A percentile compares a stretch with the other conserved stretches of the same genome.
These are phyloP conservation scores for Sporothrix curviconia DNA, from an alignment of 2,329 filamentous ascomycete species.

Conservation along the genomic window DNA sequence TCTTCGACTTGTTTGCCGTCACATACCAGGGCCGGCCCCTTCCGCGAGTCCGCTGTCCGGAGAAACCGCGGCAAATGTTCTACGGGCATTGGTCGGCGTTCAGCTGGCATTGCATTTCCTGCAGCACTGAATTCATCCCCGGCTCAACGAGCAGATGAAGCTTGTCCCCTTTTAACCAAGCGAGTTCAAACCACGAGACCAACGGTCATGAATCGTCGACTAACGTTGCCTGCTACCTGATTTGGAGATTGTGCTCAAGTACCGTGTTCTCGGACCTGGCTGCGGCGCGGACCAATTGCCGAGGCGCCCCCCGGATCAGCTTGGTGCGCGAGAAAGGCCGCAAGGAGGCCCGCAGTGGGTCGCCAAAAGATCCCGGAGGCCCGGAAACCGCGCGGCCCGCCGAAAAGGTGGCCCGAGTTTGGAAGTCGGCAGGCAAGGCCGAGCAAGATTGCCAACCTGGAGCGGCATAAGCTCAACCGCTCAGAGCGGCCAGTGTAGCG, in stretches of 20 bases:
- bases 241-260: slow-evolving; percentile 84
- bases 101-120: slow-evolving; percentile 83
- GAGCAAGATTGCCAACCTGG: slow-evolving; percentile 31
- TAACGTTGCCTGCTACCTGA: slow-evolving; percentile 78
- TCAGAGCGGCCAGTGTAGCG: no score
- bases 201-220: slow-evolving; percentile 75
- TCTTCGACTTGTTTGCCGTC: slow-evolving; percentile 97
- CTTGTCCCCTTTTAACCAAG: slow-evolving; percentile 82
- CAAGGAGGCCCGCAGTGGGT: slow-evolving; percentile 57
- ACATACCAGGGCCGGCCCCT: slow-evolving; percentile 98
- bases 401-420: slow-evolving; percentile 52
- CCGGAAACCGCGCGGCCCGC: slow-evolving; percentile 46
- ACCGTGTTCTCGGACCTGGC: slow-evolving; percentile 81
- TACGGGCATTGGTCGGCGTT: slow-evolving; percentile 91
- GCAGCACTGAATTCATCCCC: slow-evolving; percentile 89
- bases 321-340: slow-evolving; percentile 67
- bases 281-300: slow-evolving; percentile 91
- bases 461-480: slow-evolving; percentile 6
- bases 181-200: slow-evolving; percentile 89
- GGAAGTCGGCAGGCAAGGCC: slow-evolving; percentile 52
- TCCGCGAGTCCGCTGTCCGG: slow-evolving; percentile 90
- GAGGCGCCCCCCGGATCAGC: slow-evolving; percentile 77
- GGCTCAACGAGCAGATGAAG: slow-evolving; percentile 87
- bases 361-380: slow-evolving; percentile 43
- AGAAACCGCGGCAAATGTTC: slow-evolving; percentile 98